Evolutionary conservation across 352 stramenopile species (phyloP).

Genomic region (Phytophthora citrophthora): DNA sequence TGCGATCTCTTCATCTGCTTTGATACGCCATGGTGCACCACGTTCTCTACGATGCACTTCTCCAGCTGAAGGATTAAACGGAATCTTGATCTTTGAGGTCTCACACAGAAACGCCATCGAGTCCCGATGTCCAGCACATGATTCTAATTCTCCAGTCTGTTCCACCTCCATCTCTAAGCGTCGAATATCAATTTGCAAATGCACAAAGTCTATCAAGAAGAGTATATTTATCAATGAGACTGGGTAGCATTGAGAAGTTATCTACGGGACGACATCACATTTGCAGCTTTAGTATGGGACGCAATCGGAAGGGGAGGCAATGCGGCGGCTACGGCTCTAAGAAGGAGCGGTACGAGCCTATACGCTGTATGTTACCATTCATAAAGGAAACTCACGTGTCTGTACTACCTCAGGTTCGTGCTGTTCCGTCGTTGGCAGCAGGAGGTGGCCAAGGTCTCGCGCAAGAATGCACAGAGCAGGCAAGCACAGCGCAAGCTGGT

Average conservation of each 20-base stretch:
- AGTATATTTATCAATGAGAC: conserved; percentile 13
- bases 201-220: neutral
- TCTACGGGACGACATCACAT: conserved; percentile 5
- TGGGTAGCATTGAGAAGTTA: too few species aligned
- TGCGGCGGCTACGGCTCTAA: conserved; percentile 77
- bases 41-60: conserved; percentile 71
- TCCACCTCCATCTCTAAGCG: conserved; percentile 7
- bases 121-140: conserved; percentile 16
- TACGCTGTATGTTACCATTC: neutral
- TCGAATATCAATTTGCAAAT: conserved; percentile 4
- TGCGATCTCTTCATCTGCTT: conserved; percentile 47
- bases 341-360: conserved; percentile 55
- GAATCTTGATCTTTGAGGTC: conserved; percentile 44
- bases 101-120: conserved; percentile 25
- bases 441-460: conserved; percentile 55
- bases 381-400: neutral
- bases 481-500: conserved; percentile 47
- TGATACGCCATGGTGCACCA: conserved; percentile 55
- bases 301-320: conserved; percentile 75
- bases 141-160: neutral
- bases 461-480: conserved; percentile 54
- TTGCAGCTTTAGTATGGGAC: conserved; percentile 45
- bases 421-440: conserved; percentile 68
- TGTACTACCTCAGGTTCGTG: conserved; percentile 52
- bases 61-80: conserved; percentile 62